Evolutionary conservation across 805 yeast genomes (phyloP).

Genomic region (Pichia sporocuriosa): DNA sequence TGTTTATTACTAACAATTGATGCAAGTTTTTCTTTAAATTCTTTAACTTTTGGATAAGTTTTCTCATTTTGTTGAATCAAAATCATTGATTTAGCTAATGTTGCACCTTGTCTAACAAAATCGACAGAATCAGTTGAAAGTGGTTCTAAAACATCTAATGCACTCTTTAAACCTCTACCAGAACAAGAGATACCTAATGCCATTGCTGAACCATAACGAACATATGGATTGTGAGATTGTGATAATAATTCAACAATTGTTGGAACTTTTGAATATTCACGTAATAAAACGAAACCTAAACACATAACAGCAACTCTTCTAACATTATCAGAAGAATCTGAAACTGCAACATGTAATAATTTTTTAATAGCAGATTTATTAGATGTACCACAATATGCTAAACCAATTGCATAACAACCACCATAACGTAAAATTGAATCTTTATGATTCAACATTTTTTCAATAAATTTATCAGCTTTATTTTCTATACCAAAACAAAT

Average conservation of each 20-base stretch:
- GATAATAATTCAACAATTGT: conserved; percentile 88
- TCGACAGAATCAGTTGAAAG: conserved; percentile 90
- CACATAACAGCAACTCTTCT: conserved; percentile 93
- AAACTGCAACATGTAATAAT: conserved; percentile 86
- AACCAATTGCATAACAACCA: conserved; percentile 88
- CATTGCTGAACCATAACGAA: conserved; percentile 95
- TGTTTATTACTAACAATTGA: conserved; percentile 78
- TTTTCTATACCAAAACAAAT: conserved; percentile 82
- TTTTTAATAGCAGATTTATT: conserved; percentile 80
- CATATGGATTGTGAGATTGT: conserved; percentile 95
- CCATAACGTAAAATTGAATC: conserved; percentile 88
- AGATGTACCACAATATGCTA: conserved; percentile 97
- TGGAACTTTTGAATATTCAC: conserved; percentile 91
- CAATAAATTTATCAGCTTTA: conserved; percentile 64
- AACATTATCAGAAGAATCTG: conserved; percentile 93
- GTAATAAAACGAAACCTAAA: conserved; percentile 82
- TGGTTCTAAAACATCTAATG: conserved; percentile 88
- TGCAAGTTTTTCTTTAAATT: conserved; percentile 66
- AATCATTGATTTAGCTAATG: conserved; percentile 86
- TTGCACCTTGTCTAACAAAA: conserved; percentile 96
- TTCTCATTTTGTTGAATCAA: conserved; percentile 83
- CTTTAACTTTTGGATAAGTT: conserved; percentile 70
- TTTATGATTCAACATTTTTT: conserved; percentile 61
- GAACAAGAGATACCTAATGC: conserved; percentile 97
- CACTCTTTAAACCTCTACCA: conserved; percentile 82